Conservation (phyloP, 169 alveolate genomes). For the Amoebophrya sp. region DNA sequence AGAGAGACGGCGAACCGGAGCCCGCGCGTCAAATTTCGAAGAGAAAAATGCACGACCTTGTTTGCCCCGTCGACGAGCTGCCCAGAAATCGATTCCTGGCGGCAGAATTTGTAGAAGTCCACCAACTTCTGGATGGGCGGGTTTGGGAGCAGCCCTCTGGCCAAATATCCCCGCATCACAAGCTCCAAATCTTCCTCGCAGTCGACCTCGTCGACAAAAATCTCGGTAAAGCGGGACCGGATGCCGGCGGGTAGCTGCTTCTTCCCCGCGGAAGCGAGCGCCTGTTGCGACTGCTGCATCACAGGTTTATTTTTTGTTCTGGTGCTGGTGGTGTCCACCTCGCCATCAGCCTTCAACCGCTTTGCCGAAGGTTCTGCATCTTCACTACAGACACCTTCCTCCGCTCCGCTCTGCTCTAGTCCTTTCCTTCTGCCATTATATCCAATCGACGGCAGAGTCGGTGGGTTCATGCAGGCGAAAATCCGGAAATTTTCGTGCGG, state of each 20-base stretch:
- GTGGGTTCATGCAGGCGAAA: conserved; percentile 99
- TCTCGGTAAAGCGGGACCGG: conserved; percentile 87
- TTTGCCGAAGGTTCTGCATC: not conserved
- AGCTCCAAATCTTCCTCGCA: conserved; percentile 43
- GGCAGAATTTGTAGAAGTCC: conserved; percentile 41
- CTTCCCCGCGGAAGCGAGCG: conserved; percentile 87
- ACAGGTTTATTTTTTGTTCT: conserved; percentile 56
- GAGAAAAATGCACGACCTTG: conserved; percentile 60
- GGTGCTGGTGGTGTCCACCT: conserved; percentile 35
- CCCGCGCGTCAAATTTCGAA: conserved; percentile 73
- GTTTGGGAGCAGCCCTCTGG: conserved; percentile 35
- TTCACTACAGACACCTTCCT: not conserved
- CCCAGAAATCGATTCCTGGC: conserved; percentile 39
- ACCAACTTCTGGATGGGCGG: conserved; percentile 52
- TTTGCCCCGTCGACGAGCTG: conserved; percentile 44
- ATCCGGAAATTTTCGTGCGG: conserved; percentile 89
- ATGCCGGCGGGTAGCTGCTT: conserved; percentile 88
- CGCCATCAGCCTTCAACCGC: not conserved
- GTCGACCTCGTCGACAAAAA: conserved; percentile 85
- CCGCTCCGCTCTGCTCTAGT: not conserved
- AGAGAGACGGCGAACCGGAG: conserved; percentile 59
- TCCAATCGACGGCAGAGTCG: conserved; percentile 57
- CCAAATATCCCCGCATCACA: conserved; percentile 40
- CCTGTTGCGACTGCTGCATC: conserved; percentile 69
- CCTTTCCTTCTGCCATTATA: not conserved